Conservation (phyloP, 2,329 filamentous ascomycete species). For the Knufia fluminis region DNA sequence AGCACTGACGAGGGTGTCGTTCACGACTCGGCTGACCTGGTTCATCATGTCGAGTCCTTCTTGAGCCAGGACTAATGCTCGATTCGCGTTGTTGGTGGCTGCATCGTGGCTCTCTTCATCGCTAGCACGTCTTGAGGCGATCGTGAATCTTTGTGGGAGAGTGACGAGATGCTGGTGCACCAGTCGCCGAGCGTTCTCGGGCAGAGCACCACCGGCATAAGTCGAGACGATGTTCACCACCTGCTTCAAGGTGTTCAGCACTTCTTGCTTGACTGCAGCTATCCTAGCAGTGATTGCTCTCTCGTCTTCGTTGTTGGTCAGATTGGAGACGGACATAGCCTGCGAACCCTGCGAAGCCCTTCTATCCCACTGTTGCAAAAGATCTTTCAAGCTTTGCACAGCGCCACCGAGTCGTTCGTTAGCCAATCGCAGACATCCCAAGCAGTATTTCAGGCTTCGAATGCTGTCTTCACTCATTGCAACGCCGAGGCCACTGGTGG, state of each 20-base stretch:
- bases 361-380: constrained; percentile 72
- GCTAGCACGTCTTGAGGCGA: constrained; percentile 42
- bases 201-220: constrained; percentile 83
- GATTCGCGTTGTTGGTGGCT: constrained; percentile 53
- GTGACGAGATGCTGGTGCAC: constrained; percentile 78
- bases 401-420: constrained; percentile 71
- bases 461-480: constrained; percentile 86
- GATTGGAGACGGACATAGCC: constrained; percentile 20
- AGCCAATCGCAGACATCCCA: constrained; percentile 69
- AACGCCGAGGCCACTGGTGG: constrained; percentile 80
- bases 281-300: constrained; percentile 51
- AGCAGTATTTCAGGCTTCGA: constrained; percentile 72
- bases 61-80: constrained; percentile 74
- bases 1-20: constrained; percentile 80
- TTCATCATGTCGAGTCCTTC: constrained; percentile 92
- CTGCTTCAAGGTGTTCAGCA: constrained; percentile 69
- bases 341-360: constrained; percentile 27
- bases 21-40: constrained; percentile 78
- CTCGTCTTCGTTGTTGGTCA: constrained; percentile 33
- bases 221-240: constrained; percentile 78
- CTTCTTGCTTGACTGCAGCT: constrained; percentile 56
- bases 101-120: constrained; percentile 39
- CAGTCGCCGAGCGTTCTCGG: constrained; percentile 74
- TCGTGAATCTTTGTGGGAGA: constrained; percentile 70
- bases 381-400: constrained; percentile 62